These are phyloP conservation scores for Hemisphaericaspora xylanilytica DNA, from an alignment of 1,139 yeast genomes.

Conservation along the genomic window DNA sequence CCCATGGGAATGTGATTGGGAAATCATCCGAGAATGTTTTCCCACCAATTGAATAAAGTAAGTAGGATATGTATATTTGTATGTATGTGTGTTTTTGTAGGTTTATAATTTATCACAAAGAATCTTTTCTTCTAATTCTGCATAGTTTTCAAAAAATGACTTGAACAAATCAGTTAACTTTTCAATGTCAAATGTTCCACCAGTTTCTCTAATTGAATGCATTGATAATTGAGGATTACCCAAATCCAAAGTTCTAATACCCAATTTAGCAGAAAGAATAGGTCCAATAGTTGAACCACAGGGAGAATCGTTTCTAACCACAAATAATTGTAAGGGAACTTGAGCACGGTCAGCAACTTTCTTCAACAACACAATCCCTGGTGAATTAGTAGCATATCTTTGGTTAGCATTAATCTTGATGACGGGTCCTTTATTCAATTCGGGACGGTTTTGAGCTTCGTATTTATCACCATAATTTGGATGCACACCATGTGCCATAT, in stretches of 20 bases:
- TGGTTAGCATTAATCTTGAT: constrained; percentile 93
- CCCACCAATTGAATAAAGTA: constrained; percentile 15
- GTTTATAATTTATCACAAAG: constrained; percentile 23
- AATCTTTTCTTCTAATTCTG: constrained; percentile 27
- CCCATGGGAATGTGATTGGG: constrained; percentile 61
- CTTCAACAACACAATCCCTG: constrained; percentile 79
- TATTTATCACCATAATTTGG: constrained; percentile 82
- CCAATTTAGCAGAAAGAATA: constrained; percentile 81
- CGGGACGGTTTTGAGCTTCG: constrained; percentile 77
- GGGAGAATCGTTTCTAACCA: constrained; percentile 86
- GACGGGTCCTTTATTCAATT: constrained; percentile 85
- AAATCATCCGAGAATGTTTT: constrained; percentile 26
- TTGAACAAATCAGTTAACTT: constrained; percentile 60
- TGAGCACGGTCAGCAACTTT: constrained; percentile 63
- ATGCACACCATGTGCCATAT: constrained; percentile 96
- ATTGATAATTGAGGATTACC: constrained; percentile 94
- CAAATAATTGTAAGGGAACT: constrained; percentile 79
- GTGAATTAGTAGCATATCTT: constrained; percentile 89
- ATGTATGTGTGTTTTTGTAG: neutral
- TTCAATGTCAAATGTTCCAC: constrained; percentile 75
- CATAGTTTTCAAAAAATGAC: constrained; percentile 51
- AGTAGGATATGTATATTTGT: neutral
- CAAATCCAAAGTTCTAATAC: constrained; percentile 83
- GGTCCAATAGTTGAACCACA: constrained; percentile 99
- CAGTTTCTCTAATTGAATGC: constrained; percentile 96